These are phyloP conservation scores for Daldinia caldariorum DNA, from an alignment of 495 filamentous ascomycete genomes.

Conservation along the genomic window DNA sequence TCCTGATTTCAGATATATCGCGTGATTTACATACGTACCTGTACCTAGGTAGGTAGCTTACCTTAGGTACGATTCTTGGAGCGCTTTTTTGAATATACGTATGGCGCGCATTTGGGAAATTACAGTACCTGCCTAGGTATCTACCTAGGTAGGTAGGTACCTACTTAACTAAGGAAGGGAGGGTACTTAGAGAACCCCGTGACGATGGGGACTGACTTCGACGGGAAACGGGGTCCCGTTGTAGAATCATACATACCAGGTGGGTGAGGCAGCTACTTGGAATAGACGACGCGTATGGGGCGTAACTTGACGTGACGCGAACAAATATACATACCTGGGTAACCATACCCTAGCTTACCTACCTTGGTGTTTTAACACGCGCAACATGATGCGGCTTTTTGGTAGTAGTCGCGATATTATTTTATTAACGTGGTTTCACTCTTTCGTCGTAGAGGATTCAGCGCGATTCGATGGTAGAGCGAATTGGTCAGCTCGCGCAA, in stretches of 20 bases:
- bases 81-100: background rate
- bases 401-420: background rate
- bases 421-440: background rate
- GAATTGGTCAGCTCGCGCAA: background rate
- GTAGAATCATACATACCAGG: background rate
- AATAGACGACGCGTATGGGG: background rate
- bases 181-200: background rate
- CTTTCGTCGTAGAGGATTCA: background rate
- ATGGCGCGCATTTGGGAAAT: background rate
- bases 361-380: background rate
- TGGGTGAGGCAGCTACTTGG: background rate
- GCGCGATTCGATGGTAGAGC: background rate
- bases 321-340: conserved; percentile 4
- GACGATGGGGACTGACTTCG: background rate
- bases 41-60: too few relatives aligned
- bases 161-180: background rate
- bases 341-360: too few relatives aligned
- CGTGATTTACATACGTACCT: conserved; percentile 9
- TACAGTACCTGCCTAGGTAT: too few relatives aligned
- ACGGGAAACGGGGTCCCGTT: background rate
- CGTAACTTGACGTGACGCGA: background rate
- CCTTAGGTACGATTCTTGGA: too few relatives aligned
- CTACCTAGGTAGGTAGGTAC: too few relatives aligned
- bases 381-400: background rate
- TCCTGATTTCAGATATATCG: conserved; percentile 64